phyloP scores from a whole-genome alignment of 2,329 filamentous ascomycete species.

The Aphanoascus verrucosus region DNA sequence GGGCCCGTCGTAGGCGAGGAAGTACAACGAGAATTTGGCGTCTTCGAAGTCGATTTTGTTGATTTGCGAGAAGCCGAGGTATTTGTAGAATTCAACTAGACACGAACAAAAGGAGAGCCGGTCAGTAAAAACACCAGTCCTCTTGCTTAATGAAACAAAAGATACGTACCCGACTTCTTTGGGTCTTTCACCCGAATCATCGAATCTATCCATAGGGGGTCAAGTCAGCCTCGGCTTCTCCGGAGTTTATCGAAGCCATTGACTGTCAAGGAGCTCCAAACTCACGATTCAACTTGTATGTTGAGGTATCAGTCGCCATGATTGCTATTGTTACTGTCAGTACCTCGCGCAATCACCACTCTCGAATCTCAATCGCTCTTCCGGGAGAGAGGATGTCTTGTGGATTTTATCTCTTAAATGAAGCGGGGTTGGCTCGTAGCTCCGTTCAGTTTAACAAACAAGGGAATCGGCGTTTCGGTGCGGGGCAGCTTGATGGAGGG shows the following conservation, averaged over 20 bases:
- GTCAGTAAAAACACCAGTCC: neutral
- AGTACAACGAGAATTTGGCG: slow-evolving; percentile 89
- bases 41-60: slow-evolving; percentile 74
- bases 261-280: slow-evolving; percentile 25
- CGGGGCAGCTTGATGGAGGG: neutral
- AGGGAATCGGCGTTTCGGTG: neutral
- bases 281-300: slow-evolving; percentile 56
- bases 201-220: slow-evolving; percentile 26
- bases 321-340: neutral
- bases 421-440: too few species aligned
- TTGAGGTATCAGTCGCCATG: slow-evolving; percentile 47
- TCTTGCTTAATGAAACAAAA: neutral
- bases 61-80: slow-evolving; percentile 76
- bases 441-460: too few species aligned
- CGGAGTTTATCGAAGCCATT: neutral
- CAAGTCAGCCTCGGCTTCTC: slow-evolving; percentile 17
- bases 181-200: slow-evolving; percentile 95
- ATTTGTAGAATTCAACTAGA: slow-evolving; percentile 81
- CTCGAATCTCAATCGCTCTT: too few species aligned
- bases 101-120: neutral
- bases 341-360: too few species aligned
- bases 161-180: slow-evolving; percentile 54
- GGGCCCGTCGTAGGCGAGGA: slow-evolving; percentile 76
- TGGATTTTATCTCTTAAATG: too few species aligned
- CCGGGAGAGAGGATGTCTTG: too few species aligned